A percentile compares a stretch with the other conserved stretches of the same genome.
Conservation (phyloP, 169 alveolate species). For the Eimeria zaria region DNA sequence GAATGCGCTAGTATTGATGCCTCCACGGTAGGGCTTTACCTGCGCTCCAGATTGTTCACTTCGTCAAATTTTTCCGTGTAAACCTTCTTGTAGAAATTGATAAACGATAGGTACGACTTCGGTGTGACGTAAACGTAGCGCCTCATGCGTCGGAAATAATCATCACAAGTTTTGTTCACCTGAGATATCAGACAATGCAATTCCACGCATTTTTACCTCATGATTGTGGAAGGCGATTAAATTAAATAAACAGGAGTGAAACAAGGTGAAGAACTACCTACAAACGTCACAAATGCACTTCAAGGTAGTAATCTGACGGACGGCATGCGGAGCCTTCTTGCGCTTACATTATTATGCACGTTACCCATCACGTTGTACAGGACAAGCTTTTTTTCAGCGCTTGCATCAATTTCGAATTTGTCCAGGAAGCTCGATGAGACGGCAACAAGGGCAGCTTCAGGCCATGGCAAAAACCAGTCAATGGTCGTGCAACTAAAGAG, state of each 20-base stretch:
- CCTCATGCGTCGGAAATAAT: constrained; percentile 97
- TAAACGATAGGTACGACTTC: constrained; percentile 97
- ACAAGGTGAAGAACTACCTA: background rate
- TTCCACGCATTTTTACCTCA: background rate
- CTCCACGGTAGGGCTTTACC: constrained; percentile 37
- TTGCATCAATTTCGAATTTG: constrained; percentile 92
- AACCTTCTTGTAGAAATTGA: constrained; percentile 96
- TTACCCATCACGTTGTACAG: constrained; percentile 95
- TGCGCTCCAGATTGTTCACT: constrained; percentile 94
- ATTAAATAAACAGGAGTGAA: background rate
- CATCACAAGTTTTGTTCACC: constrained; percentile 92
- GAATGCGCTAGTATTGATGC: background rate
- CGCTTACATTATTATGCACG: constrained; percentile 74
- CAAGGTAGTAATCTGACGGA: background rate
- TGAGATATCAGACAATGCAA: constrained; percentile 93
- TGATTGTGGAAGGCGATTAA: background rate
- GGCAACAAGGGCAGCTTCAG: constrained; percentile 98
- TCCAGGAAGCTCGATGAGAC: constrained; percentile 96
- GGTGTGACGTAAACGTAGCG: constrained; percentile 99
- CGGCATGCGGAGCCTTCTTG: background rate
- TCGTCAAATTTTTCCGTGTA: constrained; percentile 96
- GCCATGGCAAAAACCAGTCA: constrained; percentile 99
- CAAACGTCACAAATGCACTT: background rate
- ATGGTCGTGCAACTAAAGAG: constrained; percentile 96
- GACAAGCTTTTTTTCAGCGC: constrained; percentile 90